A percentile compares a stretch with the other conserved stretches of the same genome.
Conservation (phyloP, 805 yeast genomes). For the Metschnikowia similis region DNA sequence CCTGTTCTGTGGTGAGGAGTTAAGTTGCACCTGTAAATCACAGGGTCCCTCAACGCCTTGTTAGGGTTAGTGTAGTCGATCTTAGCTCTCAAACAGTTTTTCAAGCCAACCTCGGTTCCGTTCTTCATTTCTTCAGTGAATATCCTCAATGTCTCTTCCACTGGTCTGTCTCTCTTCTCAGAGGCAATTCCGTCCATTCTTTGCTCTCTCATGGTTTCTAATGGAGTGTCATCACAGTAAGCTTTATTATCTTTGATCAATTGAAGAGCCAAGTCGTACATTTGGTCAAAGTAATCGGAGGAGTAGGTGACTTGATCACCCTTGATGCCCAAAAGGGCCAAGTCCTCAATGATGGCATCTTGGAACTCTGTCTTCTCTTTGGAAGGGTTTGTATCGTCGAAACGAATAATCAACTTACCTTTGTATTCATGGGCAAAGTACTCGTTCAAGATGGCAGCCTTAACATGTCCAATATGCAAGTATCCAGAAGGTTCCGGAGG, state of each 20-base stretch:
- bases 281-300: slow-evolving; percentile 86
- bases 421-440: slow-evolving; percentile 94
- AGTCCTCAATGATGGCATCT: slow-evolving; percentile 90
- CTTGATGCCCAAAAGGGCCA: slow-evolving; percentile 83
- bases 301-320: slow-evolving; percentile 88
- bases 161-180: slow-evolving; percentile 84
- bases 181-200: slow-evolving; percentile 97
- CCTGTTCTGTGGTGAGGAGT: slow-evolving; percentile 99
- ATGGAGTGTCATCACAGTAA: slow-evolving; percentile 94
- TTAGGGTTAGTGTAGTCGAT: slow-evolving; percentile 86
- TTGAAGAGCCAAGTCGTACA: slow-evolving; percentile 82
- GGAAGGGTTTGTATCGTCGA: slow-evolving; percentile 97
- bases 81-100: slow-evolving; percentile 94
- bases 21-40: slow-evolving; percentile 92
- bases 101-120: slow-evolving; percentile 89
- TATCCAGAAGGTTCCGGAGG: slow-evolving; percentile 99
- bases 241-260: slow-evolving; percentile 95
- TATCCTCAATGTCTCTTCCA: slow-evolving; percentile 84
- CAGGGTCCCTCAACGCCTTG: slow-evolving; percentile 97
- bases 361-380: slow-evolving; percentile 95
- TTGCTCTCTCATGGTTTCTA: slow-evolving; percentile 95
- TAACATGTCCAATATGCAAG: slow-evolving; percentile 98
- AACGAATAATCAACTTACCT: slow-evolving; percentile 94
- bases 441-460: slow-evolving; percentile 95
- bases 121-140: slow-evolving; percentile 90